Evolutionary conservation across 306 rosid species (phyloP).

Genomic region (Fragaria iinumae): DNA sequence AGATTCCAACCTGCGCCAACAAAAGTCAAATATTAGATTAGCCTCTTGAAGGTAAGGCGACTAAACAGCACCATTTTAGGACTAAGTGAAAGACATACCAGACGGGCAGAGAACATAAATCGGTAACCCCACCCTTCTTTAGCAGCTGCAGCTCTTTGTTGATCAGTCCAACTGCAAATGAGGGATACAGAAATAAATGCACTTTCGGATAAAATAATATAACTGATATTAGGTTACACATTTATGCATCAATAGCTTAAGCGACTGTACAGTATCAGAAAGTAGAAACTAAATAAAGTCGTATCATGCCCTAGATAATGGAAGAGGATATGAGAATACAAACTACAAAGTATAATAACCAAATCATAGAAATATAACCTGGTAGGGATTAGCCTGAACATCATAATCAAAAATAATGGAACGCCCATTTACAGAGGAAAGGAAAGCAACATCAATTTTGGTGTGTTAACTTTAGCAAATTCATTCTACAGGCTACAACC

Average conservation of each 20-base stretch:
- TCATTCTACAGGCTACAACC: background rate
- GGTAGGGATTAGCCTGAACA: background rate
- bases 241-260: background rate
- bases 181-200: conserved; percentile 8
- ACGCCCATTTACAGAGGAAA: background rate
- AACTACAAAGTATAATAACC: background rate
- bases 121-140: conserved; percentile 90
- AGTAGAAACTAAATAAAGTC: background rate
- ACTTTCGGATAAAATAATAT: conserved; percentile 10
- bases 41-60: background rate
- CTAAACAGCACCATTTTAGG: conserved; percentile 1
- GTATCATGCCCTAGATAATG: background rate
- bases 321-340: background rate
- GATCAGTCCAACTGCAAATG: conserved; percentile 81
- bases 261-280: background rate
- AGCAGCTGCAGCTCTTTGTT: conserved; percentile 80
- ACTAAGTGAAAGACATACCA: conserved; percentile 42
- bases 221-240: background rate
- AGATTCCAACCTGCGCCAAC: conserved; percentile 59
- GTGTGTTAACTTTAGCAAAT: background rate
- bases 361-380: background rate
- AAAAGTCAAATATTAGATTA: conserved; percentile 19
- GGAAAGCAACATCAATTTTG: background rate
- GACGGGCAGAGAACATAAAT: conserved; percentile 79
- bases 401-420: background rate